Evolutionary conservation across 2,329 filamentous ascomycete genomes (phyloP).

Genomic region (Amphichorda felina): DNA sequence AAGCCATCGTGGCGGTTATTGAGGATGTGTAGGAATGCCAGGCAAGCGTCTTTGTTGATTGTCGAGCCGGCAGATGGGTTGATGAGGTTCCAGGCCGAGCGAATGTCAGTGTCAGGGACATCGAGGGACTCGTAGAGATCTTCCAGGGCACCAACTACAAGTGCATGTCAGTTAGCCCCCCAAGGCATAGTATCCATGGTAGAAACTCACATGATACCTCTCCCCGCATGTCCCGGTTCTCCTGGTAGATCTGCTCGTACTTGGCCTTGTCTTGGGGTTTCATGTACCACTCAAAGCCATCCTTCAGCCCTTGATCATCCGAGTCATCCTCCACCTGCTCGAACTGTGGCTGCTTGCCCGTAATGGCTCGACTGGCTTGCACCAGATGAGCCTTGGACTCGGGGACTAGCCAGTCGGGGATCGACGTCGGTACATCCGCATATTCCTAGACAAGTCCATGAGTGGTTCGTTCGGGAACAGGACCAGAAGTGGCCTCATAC

Average conservation of each 20-base stretch:
- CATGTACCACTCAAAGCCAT: constrained; percentile 99
- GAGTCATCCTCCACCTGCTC: constrained; percentile 75
- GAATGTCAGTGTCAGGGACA: constrained; percentile 65
- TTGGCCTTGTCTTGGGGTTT: constrained; percentile 79
- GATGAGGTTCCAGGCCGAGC: constrained; percentile 92
- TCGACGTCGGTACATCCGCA: constrained; percentile 67
- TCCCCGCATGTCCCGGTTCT: constrained; percentile 78
- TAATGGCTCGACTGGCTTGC: constrained; percentile 69
- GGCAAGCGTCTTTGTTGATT: constrained; percentile 88
- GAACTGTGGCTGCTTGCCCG: constrained; percentile 69
- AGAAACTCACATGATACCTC: constrained; percentile 59
- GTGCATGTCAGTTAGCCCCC: constrained; percentile 2
- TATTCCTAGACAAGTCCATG: constrained; percentile 52
- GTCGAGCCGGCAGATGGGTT: constrained; percentile 75
- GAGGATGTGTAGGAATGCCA: constrained; percentile 93
- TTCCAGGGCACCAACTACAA: constrained; percentile 61
- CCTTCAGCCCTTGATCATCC: constrained; percentile 75
- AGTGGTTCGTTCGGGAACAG: constrained; percentile 1
- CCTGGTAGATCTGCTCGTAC: constrained; percentile 95
- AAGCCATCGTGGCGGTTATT: constrained; percentile 93
- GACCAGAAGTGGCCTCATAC: constrained; percentile 30
- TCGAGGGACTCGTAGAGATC: constrained; percentile 76
- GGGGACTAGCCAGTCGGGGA: constrained; percentile 95
- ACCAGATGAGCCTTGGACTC: constrained; percentile 90
- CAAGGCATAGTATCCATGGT: not conserved